Percentiles rank a stretch among this genome's conserved stretches.
Conservation (phyloP, 192 early-diverging fungal species). For the Martensiomyces pterosporus region DNA sequence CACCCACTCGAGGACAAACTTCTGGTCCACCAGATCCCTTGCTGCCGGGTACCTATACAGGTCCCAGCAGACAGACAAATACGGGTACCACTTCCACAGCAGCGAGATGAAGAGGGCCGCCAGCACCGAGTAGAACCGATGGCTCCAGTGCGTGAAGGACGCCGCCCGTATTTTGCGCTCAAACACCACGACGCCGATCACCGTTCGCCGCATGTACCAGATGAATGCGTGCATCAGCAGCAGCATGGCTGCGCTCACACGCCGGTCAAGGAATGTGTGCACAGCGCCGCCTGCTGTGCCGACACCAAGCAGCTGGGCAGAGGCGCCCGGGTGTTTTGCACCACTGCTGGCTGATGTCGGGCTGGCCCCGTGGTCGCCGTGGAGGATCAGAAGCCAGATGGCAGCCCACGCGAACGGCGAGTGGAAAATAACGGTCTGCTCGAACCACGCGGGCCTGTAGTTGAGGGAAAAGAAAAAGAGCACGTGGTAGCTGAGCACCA, state of each 20-base stretch:
- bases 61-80: constrained; percentile 22
- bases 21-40: neutral
- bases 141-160: constrained; percentile 19
- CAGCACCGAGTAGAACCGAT: constrained; percentile 43
- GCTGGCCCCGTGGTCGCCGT: constrained; percentile 13
- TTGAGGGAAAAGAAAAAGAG: constrained; percentile 37
- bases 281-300: no score
- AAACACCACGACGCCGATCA: constrained; percentile 44
- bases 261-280: constrained; percentile 29
- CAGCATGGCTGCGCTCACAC: constrained; percentile 26
- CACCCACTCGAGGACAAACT: constrained; percentile 13
- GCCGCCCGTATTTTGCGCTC: constrained; percentile 37
- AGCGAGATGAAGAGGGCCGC: constrained; percentile 27
- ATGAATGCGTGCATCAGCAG: constrained; percentile 42
- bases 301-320: no score
- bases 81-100: constrained; percentile 41
- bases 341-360: no score
- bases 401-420: constrained; percentile 51
- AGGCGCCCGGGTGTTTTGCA: no score
- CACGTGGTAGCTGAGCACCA: constrained; percentile 38
- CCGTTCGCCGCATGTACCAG: constrained; percentile 46
- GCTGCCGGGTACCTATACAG: constrained; percentile 1
- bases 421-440: constrained; percentile 25
- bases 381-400: constrained; percentile 36
- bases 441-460: constrained; percentile 32